Evolutionary conservation across 2,329 filamentous ascomycete genomes (phyloP).

Genomic region (Ustilaginoidea virens): DNA sequence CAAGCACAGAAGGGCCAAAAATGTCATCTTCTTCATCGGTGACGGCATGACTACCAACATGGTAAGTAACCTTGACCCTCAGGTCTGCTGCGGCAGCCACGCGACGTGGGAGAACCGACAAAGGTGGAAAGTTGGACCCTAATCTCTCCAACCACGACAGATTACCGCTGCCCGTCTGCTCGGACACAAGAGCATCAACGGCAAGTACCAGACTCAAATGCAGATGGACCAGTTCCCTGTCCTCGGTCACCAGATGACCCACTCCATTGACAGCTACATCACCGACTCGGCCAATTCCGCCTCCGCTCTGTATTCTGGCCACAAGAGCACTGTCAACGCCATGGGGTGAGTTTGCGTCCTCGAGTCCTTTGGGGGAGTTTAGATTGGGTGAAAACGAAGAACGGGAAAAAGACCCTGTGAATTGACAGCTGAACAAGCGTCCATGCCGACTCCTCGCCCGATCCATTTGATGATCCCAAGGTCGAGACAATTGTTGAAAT

Average conservation of each 20-base stretch:
- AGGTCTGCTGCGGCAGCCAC: no score
- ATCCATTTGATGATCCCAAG: slow-evolving; percentile 70
- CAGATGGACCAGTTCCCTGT: slow-evolving; percentile 72
- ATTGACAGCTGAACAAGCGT: slow-evolving; percentile 26
- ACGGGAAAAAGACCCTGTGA: no score
- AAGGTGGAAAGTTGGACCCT: no score
- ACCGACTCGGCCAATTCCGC: slow-evolving; percentile 79
- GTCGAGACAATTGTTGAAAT: slow-evolving; percentile 72
- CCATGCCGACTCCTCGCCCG: slow-evolving; percentile 61
- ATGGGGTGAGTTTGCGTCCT: slow-evolving; percentile 36
- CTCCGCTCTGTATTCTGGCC: slow-evolving; percentile 65
- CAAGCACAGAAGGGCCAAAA: slow-evolving; percentile 62
- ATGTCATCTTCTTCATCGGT: slow-evolving; percentile 74
- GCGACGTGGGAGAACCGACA: no score
- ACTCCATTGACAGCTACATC: slow-evolving; percentile 73
- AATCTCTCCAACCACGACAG: no score
- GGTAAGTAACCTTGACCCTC: slow-evolving; percentile 22
- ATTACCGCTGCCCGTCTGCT: slow-evolving; percentile 68
- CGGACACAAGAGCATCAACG: slow-evolving; percentile 70
- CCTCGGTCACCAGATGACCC: slow-evolving; percentile 80
- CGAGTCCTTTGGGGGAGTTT: no score
- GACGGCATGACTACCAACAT: slow-evolving; percentile 61
- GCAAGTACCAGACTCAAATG: slow-evolving; percentile 64
- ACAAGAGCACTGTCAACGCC: slow-evolving; percentile 73
- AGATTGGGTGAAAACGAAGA: no score